These are phyloP conservation scores for Neofusicoccum ribis DNA, from an alignment of 2,329 filamentous ascomycete genomes.

Conservation along the genomic window DNA sequence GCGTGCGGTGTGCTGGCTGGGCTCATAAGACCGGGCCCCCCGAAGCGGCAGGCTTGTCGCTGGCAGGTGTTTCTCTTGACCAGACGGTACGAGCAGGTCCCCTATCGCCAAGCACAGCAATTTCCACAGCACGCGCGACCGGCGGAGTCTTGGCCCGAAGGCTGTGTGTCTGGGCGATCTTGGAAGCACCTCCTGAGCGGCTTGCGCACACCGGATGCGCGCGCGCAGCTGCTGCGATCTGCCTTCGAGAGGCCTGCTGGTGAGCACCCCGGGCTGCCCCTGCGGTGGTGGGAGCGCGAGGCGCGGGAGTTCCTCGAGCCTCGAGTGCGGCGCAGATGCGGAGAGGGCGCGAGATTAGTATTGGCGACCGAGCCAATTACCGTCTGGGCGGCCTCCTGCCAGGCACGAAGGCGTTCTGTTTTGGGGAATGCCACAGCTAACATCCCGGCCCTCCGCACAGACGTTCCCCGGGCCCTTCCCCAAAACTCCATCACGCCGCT, in stretches of 20 bases:
- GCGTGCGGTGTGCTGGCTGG: neutral
- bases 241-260: neutral
- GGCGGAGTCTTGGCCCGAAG: slow-evolving; percentile 10
- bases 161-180: slow-evolving; percentile 4
- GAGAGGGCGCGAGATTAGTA: slow-evolving; percentile 15
- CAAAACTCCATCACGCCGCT: slow-evolving; percentile 11
- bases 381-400: slow-evolving; percentile 12
- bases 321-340: neutral
- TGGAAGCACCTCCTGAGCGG: slow-evolving; percentile 1
- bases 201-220: neutral
- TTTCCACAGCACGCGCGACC: slow-evolving; percentile 10
- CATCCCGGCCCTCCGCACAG: slow-evolving; percentile 6
- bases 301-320: neutral
- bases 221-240: neutral
- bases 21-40: slow-evolving; percentile 4
- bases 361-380: slow-evolving; percentile 16
- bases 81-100: neutral
- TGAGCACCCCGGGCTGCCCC: neutral
- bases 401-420: slow-evolving; percentile 18
- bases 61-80: neutral
- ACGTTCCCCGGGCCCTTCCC: slow-evolving; percentile 7
- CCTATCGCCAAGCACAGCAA: slow-evolving; percentile 15
- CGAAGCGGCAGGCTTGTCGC: neutral
- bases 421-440: slow-evolving; percentile 19
- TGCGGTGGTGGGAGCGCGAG: neutral